Base-by-base conservation (phyloP, 2,329 filamentous ascomycete species). In the Cladosporium sp. region DNA sequence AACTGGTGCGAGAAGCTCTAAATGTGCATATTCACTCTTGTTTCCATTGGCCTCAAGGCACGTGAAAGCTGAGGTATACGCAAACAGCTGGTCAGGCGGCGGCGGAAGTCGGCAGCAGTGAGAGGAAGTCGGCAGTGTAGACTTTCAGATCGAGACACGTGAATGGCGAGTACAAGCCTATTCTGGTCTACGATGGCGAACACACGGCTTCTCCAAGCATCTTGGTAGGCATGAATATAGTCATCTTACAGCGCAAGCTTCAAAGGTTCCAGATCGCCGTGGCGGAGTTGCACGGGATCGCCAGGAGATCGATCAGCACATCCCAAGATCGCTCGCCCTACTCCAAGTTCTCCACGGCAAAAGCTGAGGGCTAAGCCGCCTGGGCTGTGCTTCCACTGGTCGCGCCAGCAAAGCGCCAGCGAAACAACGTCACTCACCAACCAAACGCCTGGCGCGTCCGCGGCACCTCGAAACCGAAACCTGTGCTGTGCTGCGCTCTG, bases 401-500 rank as follows among this genome's bases (percentile, higher is more conserved):
- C n/a, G 30, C 47, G 28, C 47, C 47, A 50, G 43, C 43, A 47
- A 17, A 20, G 43, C 25, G 43, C 43, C 43, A 50, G 47, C 47
- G 17, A 51, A 12, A 51, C 36, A 39, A 50, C 47, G 47, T 50
- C 47, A 50, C 47, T 28, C 34, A 38, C 49, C 49, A 51, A 51
- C 34, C 36, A 34, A 34, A 34, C 17, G 20, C 49, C 28, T 51
- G 49, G 36, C 28, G 11, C 17, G 28, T 50, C 47, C 47, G 47
- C 49, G 49, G 49, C 49, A 51, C 36, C 49, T 51, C 30, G 15
- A 51, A 51, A 51, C 49, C 49, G 49, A 51, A 39, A 51, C 49
- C 49, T 39, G 49, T 39, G 34, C 36, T 51, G 49, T 30, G 22
- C 43, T 47, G 25, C 20, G 45, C 28, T 50, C 25, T 19, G n/a